Conservation (phyloP, 495 filamentous ascomycete genomes). For the Oidiodendron maius region DNA sequence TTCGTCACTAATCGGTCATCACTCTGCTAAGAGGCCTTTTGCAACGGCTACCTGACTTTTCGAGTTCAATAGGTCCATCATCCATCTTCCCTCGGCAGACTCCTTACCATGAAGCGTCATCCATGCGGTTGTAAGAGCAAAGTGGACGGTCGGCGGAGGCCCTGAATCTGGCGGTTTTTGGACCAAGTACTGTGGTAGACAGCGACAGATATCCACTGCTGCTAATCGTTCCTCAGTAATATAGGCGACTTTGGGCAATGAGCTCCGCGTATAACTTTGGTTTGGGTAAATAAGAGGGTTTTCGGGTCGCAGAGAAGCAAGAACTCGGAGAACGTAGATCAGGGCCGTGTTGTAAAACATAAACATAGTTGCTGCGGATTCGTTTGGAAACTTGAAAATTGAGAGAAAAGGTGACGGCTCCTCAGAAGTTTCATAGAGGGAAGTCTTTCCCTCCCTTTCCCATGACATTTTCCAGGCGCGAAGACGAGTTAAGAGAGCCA, state of each 20-base stretch:
- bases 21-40: neutral
- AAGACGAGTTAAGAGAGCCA: neutral
- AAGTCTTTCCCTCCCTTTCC: neutral
- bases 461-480: neutral
- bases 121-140: constrained; percentile 2
- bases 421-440: neutral
- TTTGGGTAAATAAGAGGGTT: neutral
- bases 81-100: neutral
- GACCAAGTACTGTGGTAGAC: neutral
- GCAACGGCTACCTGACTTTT: neutral
- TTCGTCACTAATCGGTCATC: too few species aligned
- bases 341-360: constrained; percentile 10
- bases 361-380: neutral
- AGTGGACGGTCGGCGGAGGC: neutral
- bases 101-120: neutral
- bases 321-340: constrained; percentile 2
- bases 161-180: neutral
- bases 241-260: neutral
- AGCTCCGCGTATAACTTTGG: neutral
- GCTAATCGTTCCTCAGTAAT: neutral
- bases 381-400: neutral
- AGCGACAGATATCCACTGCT: constrained; percentile 1
- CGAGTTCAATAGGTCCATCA: neutral
- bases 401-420: too few species aligned
- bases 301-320: neutral